Conservation (phyloP, 768 basidiomycete species). For the Kwoniella shandongensis region DNA sequence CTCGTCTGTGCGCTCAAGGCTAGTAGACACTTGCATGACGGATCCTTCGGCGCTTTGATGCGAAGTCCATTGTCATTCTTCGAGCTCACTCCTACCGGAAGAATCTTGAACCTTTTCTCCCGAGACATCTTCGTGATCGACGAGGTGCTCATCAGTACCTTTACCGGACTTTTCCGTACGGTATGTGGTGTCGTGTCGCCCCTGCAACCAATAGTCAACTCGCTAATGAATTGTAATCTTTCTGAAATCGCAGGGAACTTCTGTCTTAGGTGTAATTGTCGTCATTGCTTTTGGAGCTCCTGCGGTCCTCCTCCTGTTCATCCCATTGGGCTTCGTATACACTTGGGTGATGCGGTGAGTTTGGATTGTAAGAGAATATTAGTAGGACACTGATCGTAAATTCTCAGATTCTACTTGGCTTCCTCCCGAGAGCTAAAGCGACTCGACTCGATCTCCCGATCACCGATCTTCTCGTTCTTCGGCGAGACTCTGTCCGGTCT, state of each 20-base stretch:
- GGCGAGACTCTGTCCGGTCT: constrained; percentile 50
- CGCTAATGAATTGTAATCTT: not conserved
- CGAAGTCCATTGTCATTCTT: constrained; percentile 83
- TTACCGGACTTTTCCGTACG: constrained; percentile 70
- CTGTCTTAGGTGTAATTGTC: constrained; percentile 52
- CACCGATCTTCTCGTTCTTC: constrained; percentile 76
- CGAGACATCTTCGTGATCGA: constrained; percentile 73
- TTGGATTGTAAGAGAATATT: not conserved
- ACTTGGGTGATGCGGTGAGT: constrained; percentile 72
- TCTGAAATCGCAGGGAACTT: constrained; percentile 21
- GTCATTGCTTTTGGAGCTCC: constrained; percentile 84
- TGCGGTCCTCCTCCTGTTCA: constrained; percentile 69
- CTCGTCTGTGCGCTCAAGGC: constrained; percentile 74
- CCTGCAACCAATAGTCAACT: not conserved
- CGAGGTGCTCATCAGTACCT: constrained; percentile 73
- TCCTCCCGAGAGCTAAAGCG: constrained; percentile 54
- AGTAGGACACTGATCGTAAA: not conserved
- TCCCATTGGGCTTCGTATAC: constrained; percentile 80
- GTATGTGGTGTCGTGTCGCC: constrained; percentile 55
- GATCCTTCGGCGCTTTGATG: constrained; percentile 66
- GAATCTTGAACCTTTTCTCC: constrained; percentile 86
- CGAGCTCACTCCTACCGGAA: constrained; percentile 82
- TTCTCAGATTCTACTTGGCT: constrained; percentile 64
- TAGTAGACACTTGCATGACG: constrained; percentile 72
- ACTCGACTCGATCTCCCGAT: constrained; percentile 66